Conservation (phyloP, 2,329 filamentous ascomycete genomes). For the Colletotrichum sp. region DNA sequence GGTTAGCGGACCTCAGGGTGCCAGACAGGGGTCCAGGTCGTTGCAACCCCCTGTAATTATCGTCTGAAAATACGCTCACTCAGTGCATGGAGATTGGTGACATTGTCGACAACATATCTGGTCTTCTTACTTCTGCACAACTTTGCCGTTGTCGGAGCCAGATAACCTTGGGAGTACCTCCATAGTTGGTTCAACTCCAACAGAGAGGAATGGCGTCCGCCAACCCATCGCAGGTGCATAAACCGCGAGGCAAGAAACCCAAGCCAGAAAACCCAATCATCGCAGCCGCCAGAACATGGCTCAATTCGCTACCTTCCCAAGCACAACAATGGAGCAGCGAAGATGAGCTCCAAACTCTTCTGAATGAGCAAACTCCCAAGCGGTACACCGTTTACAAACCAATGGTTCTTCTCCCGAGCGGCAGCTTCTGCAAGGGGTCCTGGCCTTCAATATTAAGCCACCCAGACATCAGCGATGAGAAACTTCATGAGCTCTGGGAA, state of each 20-base stretch:
- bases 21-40: not conserved
- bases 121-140: not conserved
- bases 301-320: slow-evolving; percentile 27
- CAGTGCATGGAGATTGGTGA: not conserved
- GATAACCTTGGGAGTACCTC: not conserved
- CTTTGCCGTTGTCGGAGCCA: not conserved
- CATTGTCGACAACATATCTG: not conserved
- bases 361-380: slow-evolving; percentile 51
- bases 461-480: slow-evolving; percentile 21
- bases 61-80: not conserved
- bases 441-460: slow-evolving; percentile 44
- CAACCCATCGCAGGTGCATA: slow-evolving; percentile 15
- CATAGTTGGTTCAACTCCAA: not conserved
- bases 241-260: slow-evolving; percentile 16
- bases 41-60: not conserved
- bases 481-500: slow-evolving; percentile 47
- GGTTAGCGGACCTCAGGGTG: not conserved
- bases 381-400: slow-evolving; percentile 66
- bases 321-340: not conserved
- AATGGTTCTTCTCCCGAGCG: slow-evolving; percentile 63
- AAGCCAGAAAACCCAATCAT: slow-evolving; percentile 40
- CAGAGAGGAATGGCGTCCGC: not conserved
- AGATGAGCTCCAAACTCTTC: slow-evolving; percentile 31
- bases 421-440: slow-evolving; percentile 51
- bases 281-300: slow-evolving; percentile 38